Evolutionary conservation across 768 basidiomycete species (phyloP), one percentile per base, ranked within the genome.

Genomic region (Psilocybe cubensis): DNA sequence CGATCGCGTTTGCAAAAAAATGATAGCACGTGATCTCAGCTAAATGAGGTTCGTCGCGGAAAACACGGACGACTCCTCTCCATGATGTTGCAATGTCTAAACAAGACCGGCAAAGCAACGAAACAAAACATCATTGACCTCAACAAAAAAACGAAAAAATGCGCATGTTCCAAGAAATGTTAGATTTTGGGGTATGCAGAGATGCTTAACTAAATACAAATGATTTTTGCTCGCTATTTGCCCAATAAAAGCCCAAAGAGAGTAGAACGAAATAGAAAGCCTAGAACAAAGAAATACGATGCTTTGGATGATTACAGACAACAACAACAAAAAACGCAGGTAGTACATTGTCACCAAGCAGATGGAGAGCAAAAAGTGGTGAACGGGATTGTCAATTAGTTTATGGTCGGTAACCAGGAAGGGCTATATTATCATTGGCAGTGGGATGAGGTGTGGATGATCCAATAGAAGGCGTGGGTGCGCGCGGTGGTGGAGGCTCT

Each of bases 381-480:
- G 31, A 43, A 14, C 21, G 47, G 46, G 35, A 27, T 31, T 21
- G 48, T 21, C 4, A n/a, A n/a, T 43, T 20, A n/a, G 25, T 46
- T 53, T 66, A 71, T 52, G 70, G 70, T 23, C 60, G 63, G 63
- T 72, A 72, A 40, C 61, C 65, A 28, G 71, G 67, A 24, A 64
- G 61, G 25, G 55, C 33, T 48, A 60, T 51, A 44, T 50, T 61
- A 47, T 68, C 63, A 27, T 46, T 63, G 27, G 54, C 44, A 28
- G n/a, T n/a, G n/a, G 54, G 29, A 38, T 8, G 41, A 18, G 52
- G 23, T 17, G 35, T 46, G 35, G 51, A 41, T 44, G 20, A n/a
- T 41, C 33, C 49, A 35, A 33, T 31, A 38, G 49, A 18, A 51
- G 35, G 21, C 33, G 49, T 52, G 20, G 47, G 17, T 24, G 45